Percentiles rank a stretch among this genome's conserved stretches.
Conservation (phyloP, 163 green algal genomes). For the Coccomyxa subellipsoidea region DNA sequence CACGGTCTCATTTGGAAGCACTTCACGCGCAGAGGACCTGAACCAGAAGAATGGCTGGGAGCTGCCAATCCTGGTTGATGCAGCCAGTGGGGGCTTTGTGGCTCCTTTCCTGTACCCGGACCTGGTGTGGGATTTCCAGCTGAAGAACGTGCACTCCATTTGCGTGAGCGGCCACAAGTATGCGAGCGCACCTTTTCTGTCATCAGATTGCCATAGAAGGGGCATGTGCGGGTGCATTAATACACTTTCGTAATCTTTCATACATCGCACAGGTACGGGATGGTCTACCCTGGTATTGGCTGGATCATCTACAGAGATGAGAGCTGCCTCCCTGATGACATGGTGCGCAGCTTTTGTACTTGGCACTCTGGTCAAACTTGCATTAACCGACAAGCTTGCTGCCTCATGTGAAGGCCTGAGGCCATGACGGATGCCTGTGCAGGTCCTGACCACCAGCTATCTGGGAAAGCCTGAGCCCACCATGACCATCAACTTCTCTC, state of each 20-base stretch:
- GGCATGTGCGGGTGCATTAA: no score
- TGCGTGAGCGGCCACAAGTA: constrained; percentile 43
- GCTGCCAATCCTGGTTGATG: constrained; percentile 57
- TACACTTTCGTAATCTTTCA: no score
- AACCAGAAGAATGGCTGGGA: constrained; percentile 48
- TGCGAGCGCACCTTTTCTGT: no score
- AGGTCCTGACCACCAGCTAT: neutral
- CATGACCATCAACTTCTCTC: constrained; percentile 4
- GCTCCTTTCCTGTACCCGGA: constrained; percentile 54
- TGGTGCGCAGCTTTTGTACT: constrained; percentile 30
- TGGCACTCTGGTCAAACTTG: no score
- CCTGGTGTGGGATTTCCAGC: constrained; percentile 48
- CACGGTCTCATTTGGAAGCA: no score
- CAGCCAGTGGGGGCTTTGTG: constrained; percentile 42
- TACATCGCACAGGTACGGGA: constrained; percentile 61
- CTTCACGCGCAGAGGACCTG: constrained; percentile 37
- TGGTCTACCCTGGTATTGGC: constrained; percentile 64
- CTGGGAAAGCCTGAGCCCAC: neutral
- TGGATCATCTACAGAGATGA: constrained; percentile 56
- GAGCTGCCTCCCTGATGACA: constrained; percentile 40
- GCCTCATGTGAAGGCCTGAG: no score
- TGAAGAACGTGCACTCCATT: constrained; percentile 62
- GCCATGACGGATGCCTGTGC: no score
- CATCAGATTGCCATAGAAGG: no score
- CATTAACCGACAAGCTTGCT: no score